phyloP scores from a whole-genome alignment of 2,329 filamentous ascomycete species.

The Penicillium sp. region DNA sequence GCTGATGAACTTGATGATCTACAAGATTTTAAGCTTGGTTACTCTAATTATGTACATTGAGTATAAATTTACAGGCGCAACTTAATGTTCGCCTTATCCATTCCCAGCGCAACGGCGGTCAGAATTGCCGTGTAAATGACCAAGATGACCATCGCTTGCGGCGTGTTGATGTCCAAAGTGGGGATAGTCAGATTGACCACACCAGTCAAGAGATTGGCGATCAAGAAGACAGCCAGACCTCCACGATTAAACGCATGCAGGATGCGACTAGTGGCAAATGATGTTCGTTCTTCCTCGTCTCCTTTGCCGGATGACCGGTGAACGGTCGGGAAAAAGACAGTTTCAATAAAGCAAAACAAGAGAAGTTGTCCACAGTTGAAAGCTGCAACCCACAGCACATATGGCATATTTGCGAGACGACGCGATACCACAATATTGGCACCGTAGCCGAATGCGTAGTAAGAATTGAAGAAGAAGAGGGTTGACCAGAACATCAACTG shows the following conservation, averaged over 20 bases:
- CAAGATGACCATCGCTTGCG: conserved; percentile 71
- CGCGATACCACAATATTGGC: conserved; percentile 71
- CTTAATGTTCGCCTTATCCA: conserved; percentile 42
- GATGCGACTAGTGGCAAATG: conserved; percentile 75
- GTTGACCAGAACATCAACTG: conserved; percentile 69
- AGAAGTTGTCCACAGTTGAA: conserved; percentile 86
- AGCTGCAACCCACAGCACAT: conserved; percentile 87
- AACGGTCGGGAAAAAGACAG: conserved; percentile 71
- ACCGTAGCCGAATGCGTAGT: conserved; percentile 68
- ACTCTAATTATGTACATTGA: background rate
- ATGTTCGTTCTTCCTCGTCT: conserved; percentile 64
- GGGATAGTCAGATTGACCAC: conserved; percentile 83
- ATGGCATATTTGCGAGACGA: conserved; percentile 87
- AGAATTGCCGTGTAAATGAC: conserved; percentile 69
- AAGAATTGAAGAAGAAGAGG: conserved; percentile 70
- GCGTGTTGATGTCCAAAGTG: conserved; percentile 70
- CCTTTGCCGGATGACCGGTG: conserved; percentile 57
- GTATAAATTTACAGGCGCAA: conserved; percentile 21
- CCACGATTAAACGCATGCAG: conserved; percentile 85
- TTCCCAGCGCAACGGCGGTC: conserved; percentile 60
- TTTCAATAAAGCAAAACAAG: conserved; percentile 76
- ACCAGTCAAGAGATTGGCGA: conserved; percentile 88
- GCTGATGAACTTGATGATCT: conserved; percentile 2
- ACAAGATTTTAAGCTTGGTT: background rate
- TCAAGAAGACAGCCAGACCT: conserved; percentile 78